Evolutionary conservation across 345 rosid genomes (phyloP).

Genomic region (Moringa oleifera): DNA sequence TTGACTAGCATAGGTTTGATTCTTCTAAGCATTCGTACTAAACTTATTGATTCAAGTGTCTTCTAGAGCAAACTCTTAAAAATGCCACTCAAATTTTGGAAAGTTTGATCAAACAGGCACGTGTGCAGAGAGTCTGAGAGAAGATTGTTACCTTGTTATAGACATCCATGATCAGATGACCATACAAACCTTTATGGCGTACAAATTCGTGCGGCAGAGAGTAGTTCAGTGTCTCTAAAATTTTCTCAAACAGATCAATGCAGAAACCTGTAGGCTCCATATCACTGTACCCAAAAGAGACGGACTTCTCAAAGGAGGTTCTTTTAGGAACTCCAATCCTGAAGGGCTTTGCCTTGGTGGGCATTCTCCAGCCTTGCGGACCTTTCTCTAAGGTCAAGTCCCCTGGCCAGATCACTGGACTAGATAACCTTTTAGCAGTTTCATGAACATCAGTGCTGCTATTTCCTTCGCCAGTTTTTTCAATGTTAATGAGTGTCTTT

Average conservation of each 20-base stretch:
- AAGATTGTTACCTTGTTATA: constrained; percentile 29
- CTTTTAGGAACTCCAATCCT: constrained; percentile 32
- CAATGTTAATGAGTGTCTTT: too few relatives aligned
- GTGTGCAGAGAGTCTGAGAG: too few relatives aligned
- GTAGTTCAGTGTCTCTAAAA: constrained; percentile 1
- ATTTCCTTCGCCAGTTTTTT: too few relatives aligned
- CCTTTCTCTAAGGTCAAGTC: background rate
- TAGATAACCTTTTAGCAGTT: background rate
- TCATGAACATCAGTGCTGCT: background rate
- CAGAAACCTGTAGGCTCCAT: constrained; percentile 34
- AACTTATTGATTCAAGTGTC: too few relatives aligned
- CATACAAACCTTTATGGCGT: constrained; percentile 20
- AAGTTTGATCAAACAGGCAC: too few relatives aligned
- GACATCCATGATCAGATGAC: constrained; percentile 25
- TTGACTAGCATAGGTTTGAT: too few relatives aligned
- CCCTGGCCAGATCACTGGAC: constrained; percentile 28
- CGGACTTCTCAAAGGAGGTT: constrained; percentile 33
- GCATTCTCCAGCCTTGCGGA: constrained; percentile 34
- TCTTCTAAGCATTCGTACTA: too few relatives aligned
- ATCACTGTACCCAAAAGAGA: constrained; percentile 8
- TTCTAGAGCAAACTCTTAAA: too few relatives aligned
- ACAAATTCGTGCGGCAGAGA: constrained; percentile 16
- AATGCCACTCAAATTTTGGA: too few relatives aligned
- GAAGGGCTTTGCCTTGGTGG: constrained; percentile 16
- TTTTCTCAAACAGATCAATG: constrained; percentile 23